phyloP scores from a whole-genome alignment of 1,284 basidiomycete genomes.

The Fomitopsis pinicola region DNA sequence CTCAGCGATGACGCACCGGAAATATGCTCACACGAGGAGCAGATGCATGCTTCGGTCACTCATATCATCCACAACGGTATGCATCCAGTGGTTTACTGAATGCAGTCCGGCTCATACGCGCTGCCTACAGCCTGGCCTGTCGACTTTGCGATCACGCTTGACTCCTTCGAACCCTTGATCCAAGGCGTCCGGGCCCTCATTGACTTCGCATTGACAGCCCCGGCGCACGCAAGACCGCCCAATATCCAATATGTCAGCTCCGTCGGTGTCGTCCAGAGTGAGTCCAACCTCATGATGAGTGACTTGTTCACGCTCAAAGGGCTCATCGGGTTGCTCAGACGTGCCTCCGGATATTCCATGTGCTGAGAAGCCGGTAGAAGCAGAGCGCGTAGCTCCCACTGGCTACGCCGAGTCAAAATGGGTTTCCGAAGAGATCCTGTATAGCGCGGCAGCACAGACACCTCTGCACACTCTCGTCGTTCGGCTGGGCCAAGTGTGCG shows the following conservation, averaged over 20 bases:
- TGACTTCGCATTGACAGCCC: constrained; percentile 23
- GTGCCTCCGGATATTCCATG: constrained; percentile 6
- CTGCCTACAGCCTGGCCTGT: constrained; percentile 32
- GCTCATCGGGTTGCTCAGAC: background rate
- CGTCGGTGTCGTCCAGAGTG: constrained; percentile 22
- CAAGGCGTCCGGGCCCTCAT: constrained; percentile 15
- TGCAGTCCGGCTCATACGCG: background rate
- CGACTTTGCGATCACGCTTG: constrained; percentile 27
- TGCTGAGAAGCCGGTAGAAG: constrained; percentile 9
- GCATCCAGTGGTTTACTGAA: background rate
- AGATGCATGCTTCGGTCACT: constrained; percentile 13
- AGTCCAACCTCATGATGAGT: background rate
- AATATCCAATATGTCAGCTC: constrained; percentile 29
- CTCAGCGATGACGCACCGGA: background rate
- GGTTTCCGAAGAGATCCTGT: constrained; percentile 31
- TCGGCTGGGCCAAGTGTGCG: constrained; percentile 40
- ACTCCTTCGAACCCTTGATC: constrained; percentile 17
- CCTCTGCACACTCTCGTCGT: constrained; percentile 28
- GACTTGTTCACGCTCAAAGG: too few relatives aligned
- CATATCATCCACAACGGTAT: constrained; percentile 28
- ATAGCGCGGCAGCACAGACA: constrained; percentile 15
- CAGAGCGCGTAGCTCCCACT: constrained; percentile 21
- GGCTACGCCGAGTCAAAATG: constrained; percentile 39
- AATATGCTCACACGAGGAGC: background rate
- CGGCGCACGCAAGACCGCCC: constrained; percentile 13